These are phyloP conservation scores for slime mould (Dictyostelium discoideum) DNA, from an alignment of 78 protist genomes.

Conservation along the genomic window DNA sequence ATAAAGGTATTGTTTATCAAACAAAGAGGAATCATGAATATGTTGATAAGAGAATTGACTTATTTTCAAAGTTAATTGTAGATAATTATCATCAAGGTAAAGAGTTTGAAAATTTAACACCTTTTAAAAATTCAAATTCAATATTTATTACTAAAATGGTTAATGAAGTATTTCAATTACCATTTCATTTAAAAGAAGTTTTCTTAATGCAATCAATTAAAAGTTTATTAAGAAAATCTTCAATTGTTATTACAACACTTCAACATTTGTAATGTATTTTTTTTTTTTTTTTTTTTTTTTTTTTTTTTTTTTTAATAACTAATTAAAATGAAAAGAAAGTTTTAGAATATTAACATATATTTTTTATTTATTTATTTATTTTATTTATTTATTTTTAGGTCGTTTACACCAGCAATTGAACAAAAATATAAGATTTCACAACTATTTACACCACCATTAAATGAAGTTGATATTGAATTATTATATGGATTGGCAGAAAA, in stretches of 20 bases:
- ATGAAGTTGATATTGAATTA: conserved; percentile 22
- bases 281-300: background rate
- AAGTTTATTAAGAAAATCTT: conserved; percentile 29
- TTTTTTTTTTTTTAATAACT: background rate
- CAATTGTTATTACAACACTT: background rate
- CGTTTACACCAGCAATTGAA: background rate
- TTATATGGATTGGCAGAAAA: conserved; percentile 55
- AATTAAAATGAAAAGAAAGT: too few relatives aligned
- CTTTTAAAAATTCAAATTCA: conserved; percentile 19
- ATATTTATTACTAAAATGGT: conserved; percentile 9
- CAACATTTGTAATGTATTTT: conserved; percentile 46
- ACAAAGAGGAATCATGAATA: conserved; percentile 29
- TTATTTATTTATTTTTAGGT: background rate
- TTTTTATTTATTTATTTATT: too few relatives aligned
- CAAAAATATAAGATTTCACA: background rate
- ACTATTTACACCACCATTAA: background rate
- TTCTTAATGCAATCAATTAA: conserved; percentile 25
- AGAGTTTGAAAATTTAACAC: conserved; percentile 7
- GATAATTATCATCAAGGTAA: background rate
- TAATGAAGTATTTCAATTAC: conserved; percentile 45
- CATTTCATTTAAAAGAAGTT: conserved; percentile 28
- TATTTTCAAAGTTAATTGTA: background rate
- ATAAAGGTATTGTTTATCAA: conserved; percentile 17
- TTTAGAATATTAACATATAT: too few relatives aligned
- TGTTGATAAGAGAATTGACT: conserved; percentile 1